A percentile compares a stretch with the other conserved stretches of the same genome.
Conservation (phyloP, 495 filamentous ascomycete genomes). For the Penicillium odoratum region DNA sequence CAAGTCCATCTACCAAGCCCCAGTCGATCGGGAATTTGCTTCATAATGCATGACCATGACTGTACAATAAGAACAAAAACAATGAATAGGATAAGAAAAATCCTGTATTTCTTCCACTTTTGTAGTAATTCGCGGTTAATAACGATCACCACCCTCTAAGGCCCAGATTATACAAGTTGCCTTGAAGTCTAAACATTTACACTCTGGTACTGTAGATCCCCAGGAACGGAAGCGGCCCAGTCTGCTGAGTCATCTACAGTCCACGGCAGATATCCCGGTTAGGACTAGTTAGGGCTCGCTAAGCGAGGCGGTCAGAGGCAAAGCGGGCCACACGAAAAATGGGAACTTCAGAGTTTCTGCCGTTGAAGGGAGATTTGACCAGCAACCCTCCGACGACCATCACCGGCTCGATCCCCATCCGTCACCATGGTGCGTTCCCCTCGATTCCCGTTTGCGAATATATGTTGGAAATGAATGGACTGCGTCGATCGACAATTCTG, state of each 20-base stretch:
- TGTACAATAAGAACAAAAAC: conserved; percentile 29
- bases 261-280: conserved; percentile 19
- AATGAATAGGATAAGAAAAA: conserved; percentile 6
- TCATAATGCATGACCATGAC: conserved; percentile 17
- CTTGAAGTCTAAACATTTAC: no score
- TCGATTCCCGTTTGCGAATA: conserved; percentile 13
- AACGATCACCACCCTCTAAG: no score
- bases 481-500: neutral
- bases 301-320: conserved; percentile 47
- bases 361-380: conserved; percentile 48
- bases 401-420: conserved; percentile 60
- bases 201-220: neutral
- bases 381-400: conserved; percentile 54
- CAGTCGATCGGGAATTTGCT: conserved; percentile 11
- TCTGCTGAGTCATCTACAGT: conserved; percentile 12
- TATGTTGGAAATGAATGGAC: conserved; percentile 16
- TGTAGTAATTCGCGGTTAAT: no score
- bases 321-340: conserved; percentile 51
- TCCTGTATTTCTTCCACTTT: no score
- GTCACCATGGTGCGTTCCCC: conserved; percentile 62
- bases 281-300: conserved; percentile 49
- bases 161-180: no score
- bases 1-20: neutral
- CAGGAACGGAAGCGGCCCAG: neutral
- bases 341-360: conserved; percentile 33